Percentiles rank a stretch among this genome's conserved stretches.
Conservation (phyloP, 768 basidiomycete species). For the Lactarius sp. region DNA sequence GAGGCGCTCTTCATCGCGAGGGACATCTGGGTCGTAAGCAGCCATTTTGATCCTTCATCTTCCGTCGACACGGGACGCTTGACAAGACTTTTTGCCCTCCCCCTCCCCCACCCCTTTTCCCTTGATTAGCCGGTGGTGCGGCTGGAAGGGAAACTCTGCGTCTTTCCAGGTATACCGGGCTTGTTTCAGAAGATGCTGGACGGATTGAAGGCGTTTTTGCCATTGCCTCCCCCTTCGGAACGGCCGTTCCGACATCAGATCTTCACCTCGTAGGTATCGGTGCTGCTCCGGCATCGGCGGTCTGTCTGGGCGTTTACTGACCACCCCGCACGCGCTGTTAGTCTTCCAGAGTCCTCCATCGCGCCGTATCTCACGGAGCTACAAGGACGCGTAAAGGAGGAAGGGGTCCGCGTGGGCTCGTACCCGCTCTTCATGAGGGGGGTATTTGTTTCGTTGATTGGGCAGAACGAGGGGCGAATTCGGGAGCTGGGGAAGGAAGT, state of each 20-base stretch:
- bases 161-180: conserved; percentile 87
- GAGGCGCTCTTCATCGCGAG: conserved; percentile 76
- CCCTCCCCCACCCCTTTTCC: neutral
- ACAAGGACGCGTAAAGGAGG: conserved; percentile 63
- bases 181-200: conserved; percentile 81
- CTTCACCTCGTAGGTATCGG: conserved; percentile 61
- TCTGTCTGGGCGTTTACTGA: neutral
- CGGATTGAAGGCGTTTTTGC: conserved; percentile 65
- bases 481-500: conserved; percentile 58
- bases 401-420: conserved; percentile 79
- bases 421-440: conserved; percentile 59
- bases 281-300: conserved; percentile 6
- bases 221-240: conserved; percentile 68
- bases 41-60: neutral
- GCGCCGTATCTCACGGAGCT: conserved; percentile 82
- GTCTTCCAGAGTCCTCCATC: conserved; percentile 76
- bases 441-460: conserved; percentile 62
- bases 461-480: conserved; percentile 42
- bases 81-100: conserved; percentile 10
- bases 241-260: conserved; percentile 78
- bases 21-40: conserved; percentile 80
- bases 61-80: neutral
- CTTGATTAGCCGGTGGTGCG: conserved; percentile 71
- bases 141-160: conserved; percentile 78
- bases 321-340: conserved; percentile 25